Base-by-base conservation (phyloP, 371 early-diverging fungal genomes). In the Apophysomyces variabilis region DNA sequence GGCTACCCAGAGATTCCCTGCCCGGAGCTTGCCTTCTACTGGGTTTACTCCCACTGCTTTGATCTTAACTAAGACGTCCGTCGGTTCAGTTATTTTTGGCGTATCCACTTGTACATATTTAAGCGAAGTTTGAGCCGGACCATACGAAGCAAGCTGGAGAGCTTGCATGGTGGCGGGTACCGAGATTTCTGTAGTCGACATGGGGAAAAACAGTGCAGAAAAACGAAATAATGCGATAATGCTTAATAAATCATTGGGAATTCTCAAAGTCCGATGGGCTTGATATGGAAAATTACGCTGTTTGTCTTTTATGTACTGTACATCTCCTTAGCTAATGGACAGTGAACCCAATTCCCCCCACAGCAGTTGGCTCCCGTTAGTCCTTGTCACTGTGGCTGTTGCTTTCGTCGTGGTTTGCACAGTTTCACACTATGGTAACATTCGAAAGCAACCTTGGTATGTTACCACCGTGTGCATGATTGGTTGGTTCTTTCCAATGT, bases 401-500 rank as follows among this genome's bases (percentile, higher is more conserved):
- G 76, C 87, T 14, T 50, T 82, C 8, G 72, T 86, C 37, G 93
- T 93, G 16, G 76, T 84, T 14, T 70, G 71, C 26, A 76, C 89
- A 41, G 78, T 96, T 59, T 82, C 85, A 65, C 87, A 88, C 71
- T 96, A 91, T 78, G 92, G 94, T 47, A 87, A 90, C 75, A 75
- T 87, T 44, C 77, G 67, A 54, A 76, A 72, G 37, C 88, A 89
- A 46, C 80, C 89, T 56, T 90, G 90, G 90, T 89, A 89, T 68
- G 91, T 91, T 45, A 87, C 87, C 57, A 64, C 80, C 43, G 82
- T 85, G 21, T 82, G 90, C 26, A 79, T 78, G 58, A 71, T 87
- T 60, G 88, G 93, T 38, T 96, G 95, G 94, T 91, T 91, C 69
- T 89, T 95, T 62, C 95, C 96, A 14, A 93, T 96, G 75, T 89